A percentile compares a stretch with the other conserved stretches of the same genome.
phyloP scores from a whole-genome alignment of 257 asterid species.

The Leonotis leonurus region DNA sequence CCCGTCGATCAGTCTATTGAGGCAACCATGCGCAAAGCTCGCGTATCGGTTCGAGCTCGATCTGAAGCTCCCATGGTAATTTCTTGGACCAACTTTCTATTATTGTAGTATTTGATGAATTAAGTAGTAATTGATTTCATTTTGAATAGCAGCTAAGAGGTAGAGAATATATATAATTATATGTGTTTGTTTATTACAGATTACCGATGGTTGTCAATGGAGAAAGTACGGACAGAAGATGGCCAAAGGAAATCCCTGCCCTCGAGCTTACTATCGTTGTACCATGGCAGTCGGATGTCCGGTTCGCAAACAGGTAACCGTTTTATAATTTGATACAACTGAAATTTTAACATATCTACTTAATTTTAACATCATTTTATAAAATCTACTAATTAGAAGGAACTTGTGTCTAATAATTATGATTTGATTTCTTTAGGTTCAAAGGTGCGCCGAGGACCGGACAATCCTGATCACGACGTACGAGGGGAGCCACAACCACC shows the following conservation, averaged over 20 bases:
- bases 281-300: slow-evolving; percentile 96
- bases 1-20: slow-evolving; percentile 44
- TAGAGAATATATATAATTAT: too few species aligned
- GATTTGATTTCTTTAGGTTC: slow-evolving; percentile 39
- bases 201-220: slow-evolving; percentile 96
- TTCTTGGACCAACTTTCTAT: not conserved
- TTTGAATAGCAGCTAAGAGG: not conserved
- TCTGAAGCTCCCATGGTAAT: slow-evolving; percentile 88
- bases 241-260: slow-evolving; percentile 97
- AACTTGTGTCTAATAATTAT: not conserved
- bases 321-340: not conserved
- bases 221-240: slow-evolving; percentile 93
- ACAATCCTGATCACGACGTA: slow-evolving; percentile 73
- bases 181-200: slow-evolving; percentile 26
- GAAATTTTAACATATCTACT: too few species aligned
- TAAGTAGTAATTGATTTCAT: not conserved
- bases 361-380: too few species aligned
- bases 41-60: slow-evolving; percentile 98
- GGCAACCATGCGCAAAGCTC: slow-evolving; percentile 88
- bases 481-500: slow-evolving; percentile 90
- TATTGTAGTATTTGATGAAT: not conserved
- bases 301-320: slow-evolving; percentile 79
- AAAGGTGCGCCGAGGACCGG: slow-evolving; percentile 84
- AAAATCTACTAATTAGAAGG: too few species aligned
- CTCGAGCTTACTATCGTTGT: slow-evolving; percentile 86